Base-by-base conservation (phyloP, 2,329 filamentous ascomycete species). In the Aspergillus phoenicis region DNA sequence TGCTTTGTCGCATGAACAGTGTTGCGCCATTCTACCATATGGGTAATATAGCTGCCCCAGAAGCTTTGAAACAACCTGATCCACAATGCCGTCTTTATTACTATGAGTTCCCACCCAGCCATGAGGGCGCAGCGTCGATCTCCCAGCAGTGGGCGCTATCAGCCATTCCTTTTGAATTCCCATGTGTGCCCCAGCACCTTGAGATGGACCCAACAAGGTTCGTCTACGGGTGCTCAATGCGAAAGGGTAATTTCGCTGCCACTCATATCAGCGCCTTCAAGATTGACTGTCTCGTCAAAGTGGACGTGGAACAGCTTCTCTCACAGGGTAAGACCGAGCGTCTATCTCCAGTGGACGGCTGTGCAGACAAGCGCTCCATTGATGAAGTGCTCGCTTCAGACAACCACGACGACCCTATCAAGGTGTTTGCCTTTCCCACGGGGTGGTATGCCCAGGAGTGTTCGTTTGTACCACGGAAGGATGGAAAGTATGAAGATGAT, bases 101-200 rank as follows among this genome's bases (percentile, higher is more conserved):
- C 68, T 90, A 89, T 69, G 80, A 81, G 39, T 90, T 91, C 67
- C 47, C 58, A 1, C 33, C 36, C 10, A 15, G 4, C 7, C n/a
- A 54, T 1, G 41, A 51, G 4, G 5, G 2, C 4, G n/a, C 43
- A 6, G 20, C 66, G 2, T 70, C 64, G 0, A 88, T 90, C 45
- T 80, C 78, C 0, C 81, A 88, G 51, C 86, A 91, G 66, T 90
- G 87, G 78, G 87, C 86, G 0, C 76, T 91, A 1, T 83, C 85
- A 0, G 81, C 85, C 1, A 85, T 91, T 45, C 84, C 87, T 0
- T 88, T 91, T 59, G 89, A 91, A 63, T 91, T 91, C 55, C 88
- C 89, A 0, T 84, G 85, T 0, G 74, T 89, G 0, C 80, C 83
- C 0, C 81, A 85, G 1, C 76, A 80, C 1, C 69, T 77, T 15